Base-by-base conservation (phyloP, 805 yeast genomes). In the Yarrowia bubula region DNA sequence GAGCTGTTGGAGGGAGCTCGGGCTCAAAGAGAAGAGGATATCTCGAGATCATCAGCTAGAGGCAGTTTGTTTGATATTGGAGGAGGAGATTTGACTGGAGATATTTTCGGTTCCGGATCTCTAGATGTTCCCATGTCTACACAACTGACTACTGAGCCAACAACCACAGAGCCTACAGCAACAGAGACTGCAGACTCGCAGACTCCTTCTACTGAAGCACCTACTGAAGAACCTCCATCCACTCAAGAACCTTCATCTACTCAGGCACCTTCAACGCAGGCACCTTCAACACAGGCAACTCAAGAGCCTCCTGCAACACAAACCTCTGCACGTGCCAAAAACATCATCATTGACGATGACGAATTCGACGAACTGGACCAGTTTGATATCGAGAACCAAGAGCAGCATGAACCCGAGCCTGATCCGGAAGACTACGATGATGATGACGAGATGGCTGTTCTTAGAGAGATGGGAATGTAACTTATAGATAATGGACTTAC, bases 1-100 rank as follows among this genome's bases (percentile, higher is more conserved):
- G 61, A 41, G n/a, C 38, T 55, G 4, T 13, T 55, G n/a, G 61
- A 55, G 15, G 61, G 61, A 10, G 61, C 61, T 6, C 46, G 61
- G 3, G 61, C 61, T 7, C 61, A 55, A 18, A 37, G 61, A 1
- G 47, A 55, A 7, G 35, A 55, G 46, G 61, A 55, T 37, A 55
- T 39, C n/a, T 55, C 61, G 11, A n/a, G 61, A 32, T 31, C 37
- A 4, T 38, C 46, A 2, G 61, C 47, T 10, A n/a, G 61, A 10
- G 4, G 6, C 3, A 55, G 61, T 41, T 14, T 55, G 31, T 55
- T 55, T 55, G 61, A 55, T 55, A 17, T 51, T 6, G 57, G 57
- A 22, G 55, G 15, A 3, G 7, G 38, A 5, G 57, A 8, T 33
- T 9, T 33, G n/a, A 43, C 18, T 8, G 47, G 42, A 4, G 61